These are phyloP conservation scores for Thermomyces lanuginosus DNA, from an alignment of 2,329 filamentous ascomycete species.

Conservation along the genomic window DNA sequence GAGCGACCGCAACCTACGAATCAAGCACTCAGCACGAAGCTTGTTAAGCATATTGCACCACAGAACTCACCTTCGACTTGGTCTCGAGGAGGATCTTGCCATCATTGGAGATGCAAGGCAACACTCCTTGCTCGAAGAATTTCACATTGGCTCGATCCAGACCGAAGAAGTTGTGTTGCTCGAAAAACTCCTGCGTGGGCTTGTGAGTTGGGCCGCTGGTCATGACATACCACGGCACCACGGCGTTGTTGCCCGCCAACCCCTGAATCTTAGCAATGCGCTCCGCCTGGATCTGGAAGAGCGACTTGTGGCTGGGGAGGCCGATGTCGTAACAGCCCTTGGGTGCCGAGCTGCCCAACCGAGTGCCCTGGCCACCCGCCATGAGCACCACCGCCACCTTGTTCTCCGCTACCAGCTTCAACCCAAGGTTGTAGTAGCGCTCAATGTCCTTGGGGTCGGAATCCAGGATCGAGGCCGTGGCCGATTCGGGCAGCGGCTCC, in stretches of 20 bases:
- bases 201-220: slow-evolving; percentile 85
- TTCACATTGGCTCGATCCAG: slow-evolving; percentile 68
- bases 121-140: slow-evolving; percentile 91
- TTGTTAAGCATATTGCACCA: not conserved
- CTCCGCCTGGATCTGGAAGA: slow-evolving; percentile 97
- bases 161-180: slow-evolving; percentile 80
- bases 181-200: slow-evolving; percentile 87
- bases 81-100: slow-evolving; percentile 90
- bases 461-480: slow-evolving; percentile 81
- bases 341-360: slow-evolving; percentile 82
- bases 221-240: slow-evolving; percentile 98
- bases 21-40: not conserved
- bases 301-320: slow-evolving; percentile 76
- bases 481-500: slow-evolving; percentile 74
- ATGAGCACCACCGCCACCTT: slow-evolving; percentile 79
- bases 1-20: slow-evolving; percentile 65
- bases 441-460: slow-evolving; percentile 62
- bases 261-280: slow-evolving; percentile 73
- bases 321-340: slow-evolving; percentile 98
- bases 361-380: slow-evolving; percentile 91
- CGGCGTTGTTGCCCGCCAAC: slow-evolving; percentile 51
- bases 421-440: slow-evolving; percentile 62
- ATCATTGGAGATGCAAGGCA: slow-evolving; percentile 93
- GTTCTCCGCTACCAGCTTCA: slow-evolving; percentile 50
- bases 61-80: slow-evolving; percentile 53